These are phyloP conservation scores for Suhomyces bolitotheri DNA, from an alignment of 1,139 yeast species.

Conservation along the genomic window DNA sequence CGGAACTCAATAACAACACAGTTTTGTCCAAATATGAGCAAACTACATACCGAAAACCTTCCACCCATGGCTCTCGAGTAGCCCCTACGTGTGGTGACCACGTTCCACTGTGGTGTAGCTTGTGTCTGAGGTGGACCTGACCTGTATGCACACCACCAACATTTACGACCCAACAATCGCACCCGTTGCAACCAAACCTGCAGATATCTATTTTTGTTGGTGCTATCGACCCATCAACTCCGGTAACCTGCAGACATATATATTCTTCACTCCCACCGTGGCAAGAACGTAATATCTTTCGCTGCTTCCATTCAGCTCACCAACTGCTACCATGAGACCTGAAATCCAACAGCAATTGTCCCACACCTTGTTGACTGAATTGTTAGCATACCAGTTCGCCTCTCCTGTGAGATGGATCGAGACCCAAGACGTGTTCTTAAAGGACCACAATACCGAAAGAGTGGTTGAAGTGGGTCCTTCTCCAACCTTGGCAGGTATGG, in stretches of 20 bases:
- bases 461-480: slow-evolving; percentile 99
- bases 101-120: no score
- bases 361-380: slow-evolving; percentile 89
- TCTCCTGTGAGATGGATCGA: slow-evolving; percentile 99
- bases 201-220: slow-evolving; percentile 5
- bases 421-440: slow-evolving; percentile 95
- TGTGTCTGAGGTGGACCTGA: no score
- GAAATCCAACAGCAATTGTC: slow-evolving; percentile 98
- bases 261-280: slow-evolving; percentile 1
- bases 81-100: no score
- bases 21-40: no score
- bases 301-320: neutral
- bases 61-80: no score
- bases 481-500: slow-evolving; percentile 98
- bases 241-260: slow-evolving; percentile 1
- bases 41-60: no score
- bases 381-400: slow-evolving; percentile 97
- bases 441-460: slow-evolving; percentile 92
- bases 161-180: slow-evolving; percentile 1
- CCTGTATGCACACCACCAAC: neutral
- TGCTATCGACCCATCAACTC: slow-evolving; percentile 3
- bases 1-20: no score
- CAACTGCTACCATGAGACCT: slow-evolving; percentile 67
- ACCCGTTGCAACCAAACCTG: slow-evolving; percentile 7
- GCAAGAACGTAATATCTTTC: no score